These are phyloP conservation scores for Vitis labrusca DNA, from an alignment of 164 flowering plant species.

Conservation along the genomic window DNA sequence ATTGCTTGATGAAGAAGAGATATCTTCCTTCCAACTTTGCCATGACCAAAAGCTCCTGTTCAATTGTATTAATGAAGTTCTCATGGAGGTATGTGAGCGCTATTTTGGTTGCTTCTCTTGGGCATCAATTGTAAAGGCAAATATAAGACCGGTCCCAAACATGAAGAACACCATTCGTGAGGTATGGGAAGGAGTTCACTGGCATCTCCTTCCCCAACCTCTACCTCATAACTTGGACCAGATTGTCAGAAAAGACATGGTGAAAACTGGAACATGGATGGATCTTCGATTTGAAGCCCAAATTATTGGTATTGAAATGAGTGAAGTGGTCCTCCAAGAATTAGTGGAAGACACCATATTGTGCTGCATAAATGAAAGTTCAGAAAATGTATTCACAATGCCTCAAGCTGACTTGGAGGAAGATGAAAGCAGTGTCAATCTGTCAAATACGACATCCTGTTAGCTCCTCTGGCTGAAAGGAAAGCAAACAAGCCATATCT, in stretches of 20 bases:
- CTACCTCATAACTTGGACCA: conserved; percentile 58
- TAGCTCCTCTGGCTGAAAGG: background rate
- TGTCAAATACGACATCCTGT: background rate
- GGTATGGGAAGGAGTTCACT: conserved; percentile 57
- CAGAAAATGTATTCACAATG: background rate
- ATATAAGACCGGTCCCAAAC: conserved; percentile 43
- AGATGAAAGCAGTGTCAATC: conserved; percentile 3
- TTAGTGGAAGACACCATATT: conserved; percentile 56
- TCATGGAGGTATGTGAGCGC: conserved; percentile 45
- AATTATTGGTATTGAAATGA: conserved; percentile 48
- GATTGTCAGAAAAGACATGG: conserved; percentile 66
- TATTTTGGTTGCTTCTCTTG: conserved; percentile 48
- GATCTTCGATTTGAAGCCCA: conserved; percentile 52
- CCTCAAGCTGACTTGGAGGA: conserved; percentile 8
- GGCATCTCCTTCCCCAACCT: conserved; percentile 42
- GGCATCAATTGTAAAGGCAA: conserved; percentile 43
- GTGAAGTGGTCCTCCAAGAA: conserved; percentile 56
- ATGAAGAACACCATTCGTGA: conserved; percentile 43
- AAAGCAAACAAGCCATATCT: background rate
- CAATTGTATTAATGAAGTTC: conserved; percentile 76
- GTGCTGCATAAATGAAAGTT: conserved; percentile 28
- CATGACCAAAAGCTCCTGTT: conserved; percentile 63
- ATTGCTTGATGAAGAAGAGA: conserved; percentile 51
- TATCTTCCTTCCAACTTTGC: conserved; percentile 41
- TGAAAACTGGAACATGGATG: conserved; percentile 61